Percentiles rank a stretch among this genome's conserved stretches.
These are phyloP conservation scores for Claviceps quebecensis DNA, from an alignment of 2,329 filamentous ascomycete genomes.

Conservation along the genomic window DNA sequence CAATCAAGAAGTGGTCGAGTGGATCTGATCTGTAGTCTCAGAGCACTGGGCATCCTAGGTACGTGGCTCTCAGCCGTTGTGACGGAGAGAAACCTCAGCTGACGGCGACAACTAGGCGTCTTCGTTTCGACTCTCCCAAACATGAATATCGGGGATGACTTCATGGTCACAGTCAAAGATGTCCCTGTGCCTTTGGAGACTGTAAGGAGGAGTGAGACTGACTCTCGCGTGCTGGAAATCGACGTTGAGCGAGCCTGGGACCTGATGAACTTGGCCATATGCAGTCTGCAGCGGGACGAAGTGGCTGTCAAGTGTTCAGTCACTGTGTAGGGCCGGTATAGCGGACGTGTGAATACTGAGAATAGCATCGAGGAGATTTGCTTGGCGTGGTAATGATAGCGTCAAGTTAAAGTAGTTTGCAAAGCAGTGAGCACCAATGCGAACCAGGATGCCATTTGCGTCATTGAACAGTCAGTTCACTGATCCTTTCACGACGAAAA, in stretches of 20 bases:
- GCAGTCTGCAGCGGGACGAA: not conserved
- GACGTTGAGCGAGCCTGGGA: slow-evolving; percentile 68
- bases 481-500: no score
- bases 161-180: slow-evolving; percentile 64
- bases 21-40: slow-evolving; percentile 54
- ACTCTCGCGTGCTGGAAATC: slow-evolving; percentile 54
- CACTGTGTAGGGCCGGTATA: not conserved
- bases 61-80: slow-evolving; percentile 13
- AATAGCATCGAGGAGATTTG: not conserved
- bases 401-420: not conserved
- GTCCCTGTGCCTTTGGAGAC: slow-evolving; percentile 53
- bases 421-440: no score
- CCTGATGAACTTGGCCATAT: slow-evolving; percentile 39
- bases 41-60: slow-evolving; percentile 66
- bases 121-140: slow-evolving; percentile 59
- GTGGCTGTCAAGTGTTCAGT: not conserved
- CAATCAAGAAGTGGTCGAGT: slow-evolving; percentile 43
- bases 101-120: slow-evolving; percentile 32
- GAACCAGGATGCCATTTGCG: no score
- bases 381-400: not conserved
- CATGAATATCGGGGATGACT: slow-evolving; percentile 46
- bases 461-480: no score
- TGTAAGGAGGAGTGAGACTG: slow-evolving; percentile 41
- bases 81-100: not conserved
- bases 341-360: not conserved